Base-by-base conservation (phyloP, 768 basidiomycete genomes). In the Mycena alexandri region DNA sequence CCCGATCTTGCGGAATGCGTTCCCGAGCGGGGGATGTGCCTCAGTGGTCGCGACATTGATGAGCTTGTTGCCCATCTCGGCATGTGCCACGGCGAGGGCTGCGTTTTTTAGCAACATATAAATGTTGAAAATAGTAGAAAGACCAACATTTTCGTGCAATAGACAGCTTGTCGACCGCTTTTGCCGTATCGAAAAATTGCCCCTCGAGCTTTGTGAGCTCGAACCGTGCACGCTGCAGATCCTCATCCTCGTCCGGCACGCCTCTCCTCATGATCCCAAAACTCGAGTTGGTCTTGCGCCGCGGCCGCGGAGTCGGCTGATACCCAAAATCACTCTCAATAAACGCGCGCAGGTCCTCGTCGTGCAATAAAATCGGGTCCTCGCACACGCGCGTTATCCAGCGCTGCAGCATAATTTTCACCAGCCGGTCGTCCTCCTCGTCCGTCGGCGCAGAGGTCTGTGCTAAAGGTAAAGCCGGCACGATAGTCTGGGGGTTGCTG, bases 271-370 rank as follows among this genome's bases (percentile, higher is more conserved):
- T 92, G 53, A 95, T 83, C 48, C 86, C 87, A 73, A 95, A 95
- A 6, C 92, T 91, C 5, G 91, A 87, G 29, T 87, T 85, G 0
- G 88, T 81, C 79, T 93, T 96, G 72, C 88, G 88, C 66, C 89
- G 86, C 56, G 89, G 90, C 46, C 89, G 86, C 12, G 92, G 92
- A 17, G 88, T 95, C 7, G 93, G 94, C 73, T 94, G 94, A 75
- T 95, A 96, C 29, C 98, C 98, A 81, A 99, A 99, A 79, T 99
- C 97, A 71, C 91, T 96, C 80, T 99, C 98, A 67, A 99, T 88
- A 77, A 99, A 99, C 17, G 92, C 92, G 34, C 97, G 89, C 65
- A 98, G 79, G 76, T 99, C 98, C 74, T 99, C 98, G 73, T 99
- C 97, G 61, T 90, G 82, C 44, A 94, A 81, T 34, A 98, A 79